These are phyloP conservation scores for Collybia mongolica DNA, from an alignment of 768 basidiomycete species.

Conservation along the genomic window DNA sequence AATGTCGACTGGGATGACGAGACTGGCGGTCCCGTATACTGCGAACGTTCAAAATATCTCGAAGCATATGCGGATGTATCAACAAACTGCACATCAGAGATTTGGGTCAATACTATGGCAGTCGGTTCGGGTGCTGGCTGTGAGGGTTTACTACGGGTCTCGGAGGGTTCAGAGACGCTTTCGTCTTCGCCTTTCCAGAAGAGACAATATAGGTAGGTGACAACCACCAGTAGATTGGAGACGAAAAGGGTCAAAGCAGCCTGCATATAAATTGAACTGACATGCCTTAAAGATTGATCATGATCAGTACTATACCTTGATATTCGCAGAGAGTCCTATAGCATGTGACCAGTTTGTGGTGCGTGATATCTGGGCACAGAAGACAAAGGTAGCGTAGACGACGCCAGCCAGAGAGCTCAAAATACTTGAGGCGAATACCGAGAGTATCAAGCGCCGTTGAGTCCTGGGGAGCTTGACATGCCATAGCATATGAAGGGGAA, in stretches of 20 bases:
- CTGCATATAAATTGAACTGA: slow-evolving; percentile 4
- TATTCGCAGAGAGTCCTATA: slow-evolving; percentile 8
- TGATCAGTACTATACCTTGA: slow-evolving; percentile 15
- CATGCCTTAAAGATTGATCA: background rate
- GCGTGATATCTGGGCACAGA: slow-evolving; percentile 1
- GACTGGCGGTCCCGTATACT: too few species aligned
- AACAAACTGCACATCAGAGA: background rate
- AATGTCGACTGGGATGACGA: too few species aligned
- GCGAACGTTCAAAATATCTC: too few species aligned
- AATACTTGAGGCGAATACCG: slow-evolving; percentile 22
- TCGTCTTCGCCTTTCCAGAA: slow-evolving; percentile 10
- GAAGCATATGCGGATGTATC: too few species aligned
- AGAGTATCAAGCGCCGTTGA: slow-evolving; percentile 20
- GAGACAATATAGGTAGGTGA: slow-evolving; percentile 9
- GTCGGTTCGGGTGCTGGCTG: background rate
- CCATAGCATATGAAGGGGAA: slow-evolving; percentile 25
- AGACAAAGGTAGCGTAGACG: slow-evolving; percentile 17
- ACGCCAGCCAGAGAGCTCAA: slow-evolving; percentile 19
- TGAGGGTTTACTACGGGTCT: slow-evolving; percentile 9
- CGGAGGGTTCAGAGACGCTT: slow-evolving; percentile 8
- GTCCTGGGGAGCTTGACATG: slow-evolving; percentile 15
- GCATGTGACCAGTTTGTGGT: slow-evolving; percentile 7
- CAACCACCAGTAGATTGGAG: slow-evolving; percentile 22
- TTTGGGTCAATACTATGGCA: background rate
- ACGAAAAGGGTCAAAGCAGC: slow-evolving; percentile 16